Evolutionary conservation across 2,329 filamentous ascomycete species (phyloP).

Genomic region (Fonsecaea monophora): DNA sequence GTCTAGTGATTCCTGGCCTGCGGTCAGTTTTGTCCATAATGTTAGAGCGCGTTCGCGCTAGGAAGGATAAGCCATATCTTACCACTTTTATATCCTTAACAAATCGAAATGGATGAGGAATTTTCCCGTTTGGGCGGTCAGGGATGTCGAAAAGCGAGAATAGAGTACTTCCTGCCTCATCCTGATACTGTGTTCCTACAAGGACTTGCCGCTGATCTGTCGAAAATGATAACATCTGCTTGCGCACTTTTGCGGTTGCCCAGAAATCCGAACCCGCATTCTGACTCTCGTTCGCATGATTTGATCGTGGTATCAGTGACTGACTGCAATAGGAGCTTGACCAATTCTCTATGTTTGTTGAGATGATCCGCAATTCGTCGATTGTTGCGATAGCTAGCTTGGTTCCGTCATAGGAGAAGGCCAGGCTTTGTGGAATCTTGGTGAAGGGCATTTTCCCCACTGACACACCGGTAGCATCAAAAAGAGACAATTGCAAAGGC

Average conservation of each 20-base stretch:
- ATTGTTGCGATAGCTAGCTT: constrained; percentile 11
- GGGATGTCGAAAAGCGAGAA: constrained; percentile 10
- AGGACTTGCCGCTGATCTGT: background rate
- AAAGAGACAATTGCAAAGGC: constrained; percentile 4
- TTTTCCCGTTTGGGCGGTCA: background rate
- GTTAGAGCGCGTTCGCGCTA: background rate
- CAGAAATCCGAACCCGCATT: background rate
- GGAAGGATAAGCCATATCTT: background rate
- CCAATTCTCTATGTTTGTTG: background rate
- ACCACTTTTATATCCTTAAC: background rate
- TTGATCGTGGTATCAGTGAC: background rate
- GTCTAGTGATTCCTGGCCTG: background rate
- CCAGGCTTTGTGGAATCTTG: background rate
- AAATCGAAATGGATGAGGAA: background rate
- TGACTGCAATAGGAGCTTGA: background rate
- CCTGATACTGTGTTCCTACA: constrained; percentile 8
- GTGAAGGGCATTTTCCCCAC: background rate
- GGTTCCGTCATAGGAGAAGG: constrained; percentile 6
- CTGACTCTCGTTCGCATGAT: background rate
- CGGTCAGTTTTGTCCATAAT: background rate
- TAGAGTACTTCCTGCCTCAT: constrained; percentile 1
- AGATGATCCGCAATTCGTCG: constrained; percentile 9
- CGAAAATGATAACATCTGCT: constrained; percentile 3
- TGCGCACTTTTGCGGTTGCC: background rate
- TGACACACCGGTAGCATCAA: background rate